These are phyloP conservation scores for Xanthoconium purpureum DNA, from an alignment of 768 basidiomycete species.

Conservation along the genomic window DNA sequence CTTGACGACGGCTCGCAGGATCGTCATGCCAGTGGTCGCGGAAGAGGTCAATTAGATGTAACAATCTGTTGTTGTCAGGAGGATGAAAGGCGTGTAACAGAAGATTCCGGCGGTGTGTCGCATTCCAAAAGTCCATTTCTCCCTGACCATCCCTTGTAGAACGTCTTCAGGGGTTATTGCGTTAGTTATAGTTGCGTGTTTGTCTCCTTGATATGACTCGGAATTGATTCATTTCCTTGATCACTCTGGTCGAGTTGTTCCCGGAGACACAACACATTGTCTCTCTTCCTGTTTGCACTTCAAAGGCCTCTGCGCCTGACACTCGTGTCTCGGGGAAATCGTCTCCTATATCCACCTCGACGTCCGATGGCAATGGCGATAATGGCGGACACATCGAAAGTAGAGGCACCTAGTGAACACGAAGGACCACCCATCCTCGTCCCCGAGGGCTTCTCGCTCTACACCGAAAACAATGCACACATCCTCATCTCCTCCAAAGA, in stretches of 20 bases:
- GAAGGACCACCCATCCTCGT: constrained; percentile 36
- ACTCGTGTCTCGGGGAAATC: constrained; percentile 6
- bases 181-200: too few relatives aligned
- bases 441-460: constrained; percentile 74
- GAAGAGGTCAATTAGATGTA: too few relatives aligned
- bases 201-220: too few relatives aligned
- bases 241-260: too few relatives aligned
- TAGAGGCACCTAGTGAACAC: background rate
- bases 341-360: background rate
- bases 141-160: too few relatives aligned
- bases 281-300: constrained; percentile 9
- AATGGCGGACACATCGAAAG: background rate
- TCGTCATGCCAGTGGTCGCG: too few relatives aligned
- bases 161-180: too few relatives aligned
- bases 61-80: too few relatives aligned
- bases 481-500: constrained; percentile 70
- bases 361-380: constrained; percentile 7
- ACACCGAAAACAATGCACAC: constrained; percentile 77
- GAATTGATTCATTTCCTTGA: too few relatives aligned
- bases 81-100: too few relatives aligned
- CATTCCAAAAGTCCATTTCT: too few relatives aligned
- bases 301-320: constrained; percentile 31
- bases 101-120: too few relatives aligned
- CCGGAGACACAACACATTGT: background rate
- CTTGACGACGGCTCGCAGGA: background rate